Evolutionary conservation across 2,329 filamentous ascomycete genomes (phyloP).

Genomic region (Fusarium sublunatum): DNA sequence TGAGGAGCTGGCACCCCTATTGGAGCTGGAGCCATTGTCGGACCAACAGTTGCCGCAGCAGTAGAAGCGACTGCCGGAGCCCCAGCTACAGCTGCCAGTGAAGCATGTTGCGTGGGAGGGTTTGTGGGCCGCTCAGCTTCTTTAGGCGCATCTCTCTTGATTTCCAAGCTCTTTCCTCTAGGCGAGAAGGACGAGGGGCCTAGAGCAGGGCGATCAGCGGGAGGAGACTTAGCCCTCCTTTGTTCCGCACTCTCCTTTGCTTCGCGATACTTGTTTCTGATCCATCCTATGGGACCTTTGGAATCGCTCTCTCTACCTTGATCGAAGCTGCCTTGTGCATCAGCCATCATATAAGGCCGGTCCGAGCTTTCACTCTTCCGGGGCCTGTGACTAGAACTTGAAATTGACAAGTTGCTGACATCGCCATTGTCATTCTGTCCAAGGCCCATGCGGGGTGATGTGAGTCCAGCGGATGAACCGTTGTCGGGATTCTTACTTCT

Average conservation of each 20-base stretch:
- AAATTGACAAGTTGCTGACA: conserved; percentile 74
- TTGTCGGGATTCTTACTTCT: conserved; percentile 69
- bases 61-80: conserved; percentile 19
- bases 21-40: conserved; percentile 7
- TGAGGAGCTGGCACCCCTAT: conserved; percentile 13
- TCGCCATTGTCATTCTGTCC: conserved; percentile 73
- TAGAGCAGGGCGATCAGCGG: conserved; percentile 51
- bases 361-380: conserved; percentile 65
- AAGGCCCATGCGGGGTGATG: conserved; percentile 60
- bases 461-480: conserved; percentile 56
- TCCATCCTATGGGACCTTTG: conserved; percentile 67
- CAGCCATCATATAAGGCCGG: conserved; percentile 52
- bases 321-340: conserved; percentile 55
- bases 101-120: conserved; percentile 14
- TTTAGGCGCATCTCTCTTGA: conserved; percentile 53
- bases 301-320: conserved; percentile 58
- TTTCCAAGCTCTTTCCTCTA: conserved; percentile 62
- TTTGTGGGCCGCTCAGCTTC: conserved; percentile 33
- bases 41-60: conserved; percentile 7
- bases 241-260: conserved; percentile 68
- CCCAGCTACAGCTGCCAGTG: conserved; percentile 22
- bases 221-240: conserved; percentile 67
- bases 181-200: conserved; percentile 48
- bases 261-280: conserved; percentile 70
- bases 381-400: conserved; percentile 65